Conservation (phyloP, 768 basidiomycete genomes). For the Cubamyces sp. region DNA sequence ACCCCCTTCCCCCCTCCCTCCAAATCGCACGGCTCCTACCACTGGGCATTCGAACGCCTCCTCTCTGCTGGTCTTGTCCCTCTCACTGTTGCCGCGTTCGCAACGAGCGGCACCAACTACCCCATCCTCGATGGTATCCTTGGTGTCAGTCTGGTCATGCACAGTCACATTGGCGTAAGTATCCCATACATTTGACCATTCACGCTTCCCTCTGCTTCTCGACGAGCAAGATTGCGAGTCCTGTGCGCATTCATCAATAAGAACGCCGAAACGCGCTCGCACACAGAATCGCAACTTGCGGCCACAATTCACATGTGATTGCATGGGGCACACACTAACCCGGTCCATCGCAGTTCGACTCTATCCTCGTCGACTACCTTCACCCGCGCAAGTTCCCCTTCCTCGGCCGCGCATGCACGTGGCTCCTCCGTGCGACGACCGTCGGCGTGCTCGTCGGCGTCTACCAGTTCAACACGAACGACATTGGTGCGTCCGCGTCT, state of each 20-base stretch:
- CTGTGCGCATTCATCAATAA: not conserved
- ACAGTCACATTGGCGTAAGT: constrained; percentile 93
- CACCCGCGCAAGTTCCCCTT: constrained; percentile 94
- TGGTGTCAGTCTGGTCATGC: constrained; percentile 85
- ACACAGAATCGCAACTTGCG: too few relatives aligned
- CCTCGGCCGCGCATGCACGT: constrained; percentile 67
- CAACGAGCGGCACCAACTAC: constrained; percentile 72
- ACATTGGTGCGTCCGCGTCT: constrained; percentile 82
- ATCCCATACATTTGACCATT: not conserved
- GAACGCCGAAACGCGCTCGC: too few relatives aligned
- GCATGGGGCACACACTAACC: not conserved
- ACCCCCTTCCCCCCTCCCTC: constrained; percentile 85
- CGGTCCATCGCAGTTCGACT: constrained; percentile 63
- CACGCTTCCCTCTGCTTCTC: not conserved
- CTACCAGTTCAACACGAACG: constrained; percentile 98
- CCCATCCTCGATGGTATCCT: constrained; percentile 90
- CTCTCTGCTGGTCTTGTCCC: constrained; percentile 89
- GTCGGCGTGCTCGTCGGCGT: constrained; percentile 85
- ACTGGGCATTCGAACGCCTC: constrained; percentile 91
- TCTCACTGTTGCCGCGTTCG: constrained; percentile 84
- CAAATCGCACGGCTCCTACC: constrained; percentile 86
- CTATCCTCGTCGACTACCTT: constrained; percentile 83
- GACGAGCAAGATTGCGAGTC: not conserved
- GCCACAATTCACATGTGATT: constrained; percentile 13
- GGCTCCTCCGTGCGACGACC: constrained; percentile 79